Base-by-base conservation (phyloP, 164 flowering plant species). In the Vitis rupestris region DNA sequence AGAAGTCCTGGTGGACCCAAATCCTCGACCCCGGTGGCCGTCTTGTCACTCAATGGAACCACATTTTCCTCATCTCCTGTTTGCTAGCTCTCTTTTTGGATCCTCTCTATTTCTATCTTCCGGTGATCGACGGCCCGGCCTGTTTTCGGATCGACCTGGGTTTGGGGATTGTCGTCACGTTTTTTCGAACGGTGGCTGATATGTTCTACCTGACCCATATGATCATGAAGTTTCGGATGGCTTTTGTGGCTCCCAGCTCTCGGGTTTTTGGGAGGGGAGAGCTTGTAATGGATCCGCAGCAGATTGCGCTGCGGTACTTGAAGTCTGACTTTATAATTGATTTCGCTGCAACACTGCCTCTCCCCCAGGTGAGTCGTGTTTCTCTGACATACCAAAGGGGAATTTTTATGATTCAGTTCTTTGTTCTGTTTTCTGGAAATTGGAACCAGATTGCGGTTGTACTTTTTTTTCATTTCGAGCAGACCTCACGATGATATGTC, bases 241-340 rank as follows among this genome's bases (percentile, higher is more conserved):
- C 88, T 0, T 84, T 76, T 15, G 79, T 84, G 3, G 75, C 84
- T 0, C 81, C 78, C 48, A 78, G 58, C 10, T 78, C 90, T 9
- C 53, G 83, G 31, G 85, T 86, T 47, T 86, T 84, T 16, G 90
- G 88, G 2, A 69, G 83, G 8, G 88, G 88, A 0, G 83, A 84
- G 62, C 80, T 84, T 53, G 88, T 86, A 16, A 72, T 55, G 79
- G 86, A 86, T 69, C 79, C 74, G 15, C 5, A 53, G 5, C 71
- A 62, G 52, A 86, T 86, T 14, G 85, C 88, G 17, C 15, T 55
- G 7, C 76, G 83, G 12, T 86, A 86, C 59, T 58, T 86, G 53
- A 81, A 74, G 61, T 55, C 81, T 7, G 79, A 74, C 52, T 86
- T 86, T 56, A 10, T 70, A 17, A 63, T 86, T 17, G 90, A 86